phyloP scores from a whole-genome alignment of 1,284 basidiomycete genomes.

The Laetiporus sulphureus region DNA sequence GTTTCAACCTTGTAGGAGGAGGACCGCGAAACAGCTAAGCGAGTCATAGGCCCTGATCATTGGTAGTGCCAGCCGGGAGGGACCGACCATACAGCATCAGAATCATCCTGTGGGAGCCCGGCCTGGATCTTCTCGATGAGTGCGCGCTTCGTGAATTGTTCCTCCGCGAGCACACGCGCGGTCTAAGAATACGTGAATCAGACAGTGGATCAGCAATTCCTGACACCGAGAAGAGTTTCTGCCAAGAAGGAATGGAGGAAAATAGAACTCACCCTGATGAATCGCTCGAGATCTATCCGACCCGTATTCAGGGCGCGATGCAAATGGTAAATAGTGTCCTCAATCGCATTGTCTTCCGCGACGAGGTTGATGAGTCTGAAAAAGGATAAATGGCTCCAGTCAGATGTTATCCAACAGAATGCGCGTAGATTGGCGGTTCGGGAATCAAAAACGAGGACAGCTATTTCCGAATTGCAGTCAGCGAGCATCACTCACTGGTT shows the following conservation, averaged over 20 bases:
- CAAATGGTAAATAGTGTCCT: conserved; percentile 97
- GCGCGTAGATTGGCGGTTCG: too few species aligned
- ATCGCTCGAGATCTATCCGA: conserved; percentile 87
- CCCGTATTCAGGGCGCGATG: conserved; percentile 91
- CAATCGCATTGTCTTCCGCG: conserved; percentile 98
- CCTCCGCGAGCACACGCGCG: conserved; percentile 82
- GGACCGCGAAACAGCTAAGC: too few species aligned
- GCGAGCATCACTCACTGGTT: conserved; percentile 72
- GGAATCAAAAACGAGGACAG: neutral
- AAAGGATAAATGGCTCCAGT: too few species aligned
- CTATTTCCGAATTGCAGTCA: neutral
- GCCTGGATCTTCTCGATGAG: conserved; percentile 81
- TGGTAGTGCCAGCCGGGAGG: conserved; percentile 18
- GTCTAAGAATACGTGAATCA: conserved; percentile 48
- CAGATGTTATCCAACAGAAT: too few species aligned
- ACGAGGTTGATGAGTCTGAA: conserved; percentile 88
- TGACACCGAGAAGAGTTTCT: conserved; percentile 4
- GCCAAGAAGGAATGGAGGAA: too few species aligned
- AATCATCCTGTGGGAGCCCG: conserved; percentile 53
- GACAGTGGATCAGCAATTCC: conserved; percentile 1
- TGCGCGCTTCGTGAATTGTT: conserved; percentile 92
- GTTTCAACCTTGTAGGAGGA: too few species aligned
- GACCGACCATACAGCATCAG: conserved; percentile 12
- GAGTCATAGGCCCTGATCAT: too few species aligned
- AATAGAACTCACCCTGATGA: conserved; percentile 68